Percentiles rank a stretch among this genome's conserved stretches.
Evolutionary conservation across 805 yeast genomes (phyloP).

Genomic region (Wickerhamiella parazyma): DNA sequence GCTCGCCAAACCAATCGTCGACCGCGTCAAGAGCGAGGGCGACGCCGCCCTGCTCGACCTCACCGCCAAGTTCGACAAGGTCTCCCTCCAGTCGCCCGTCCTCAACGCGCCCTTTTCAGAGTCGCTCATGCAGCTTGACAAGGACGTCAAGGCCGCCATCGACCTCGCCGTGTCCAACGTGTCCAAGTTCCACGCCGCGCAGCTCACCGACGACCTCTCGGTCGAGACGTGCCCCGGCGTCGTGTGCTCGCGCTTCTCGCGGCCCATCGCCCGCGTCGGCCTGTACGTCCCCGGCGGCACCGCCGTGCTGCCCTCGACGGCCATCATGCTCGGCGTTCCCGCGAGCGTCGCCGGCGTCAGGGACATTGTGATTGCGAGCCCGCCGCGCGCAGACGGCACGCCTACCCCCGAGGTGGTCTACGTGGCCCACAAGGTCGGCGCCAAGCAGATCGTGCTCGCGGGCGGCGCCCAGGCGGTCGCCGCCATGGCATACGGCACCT

Average conservation of each 20-base stretch:
- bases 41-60: conserved; percentile 79
- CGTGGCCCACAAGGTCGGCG: conserved; percentile 93
- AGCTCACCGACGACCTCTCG: conserved; percentile 49
- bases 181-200: conserved; percentile 86
- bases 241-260: conserved; percentile 81
- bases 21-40: conserved; percentile 61
- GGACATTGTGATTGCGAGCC: conserved; percentile 85
- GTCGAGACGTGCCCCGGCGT: conserved; percentile 96
- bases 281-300: conserved; percentile 98
- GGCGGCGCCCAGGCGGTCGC: conserved; percentile 99
- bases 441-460: conserved; percentile 76
- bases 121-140: conserved; percentile 56
- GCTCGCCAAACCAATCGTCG: conserved; percentile 79
- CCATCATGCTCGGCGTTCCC: conserved; percentile 96
- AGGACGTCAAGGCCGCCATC: conserved; percentile 68
- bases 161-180: conserved; percentile 85
- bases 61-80: conserved; percentile 87
- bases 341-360: conserved; percentile 96
- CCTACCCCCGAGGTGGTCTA: conserved; percentile 95
- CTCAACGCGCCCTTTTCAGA: conserved; percentile 77
- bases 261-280: conserved; percentile 91
- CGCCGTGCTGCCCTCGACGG: conserved; percentile 94
- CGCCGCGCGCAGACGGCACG: conserved; percentile 87
- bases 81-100: conserved; percentile 54
- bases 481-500: conserved; percentile 98